phyloP scores from a whole-genome alignment of 164 flowering plant species.

The Vitis amurensis region DNA sequence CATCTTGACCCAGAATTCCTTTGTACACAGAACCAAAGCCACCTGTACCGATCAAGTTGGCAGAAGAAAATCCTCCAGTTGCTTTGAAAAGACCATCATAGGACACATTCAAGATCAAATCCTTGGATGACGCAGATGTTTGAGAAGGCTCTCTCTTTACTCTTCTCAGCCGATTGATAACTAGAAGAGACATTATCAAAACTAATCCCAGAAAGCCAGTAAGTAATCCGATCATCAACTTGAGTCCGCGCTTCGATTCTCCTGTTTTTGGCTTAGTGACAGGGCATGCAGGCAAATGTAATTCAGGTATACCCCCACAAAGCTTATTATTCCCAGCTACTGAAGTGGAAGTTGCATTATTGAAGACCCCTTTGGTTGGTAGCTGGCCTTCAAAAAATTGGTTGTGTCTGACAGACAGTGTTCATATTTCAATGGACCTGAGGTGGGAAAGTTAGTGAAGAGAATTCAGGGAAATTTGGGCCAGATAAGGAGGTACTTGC shows the following conservation, averaged over 20 bases:
- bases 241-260: background rate
- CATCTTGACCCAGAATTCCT: constrained; percentile 4
- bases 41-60: constrained; percentile 18
- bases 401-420: no score
- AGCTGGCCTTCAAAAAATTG: constrained; percentile 21
- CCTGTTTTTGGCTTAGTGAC: background rate
- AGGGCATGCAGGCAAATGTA: constrained; percentile 12
- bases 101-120: background rate
- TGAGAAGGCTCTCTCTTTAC: background rate
- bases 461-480: no score
- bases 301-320: constrained; percentile 15
- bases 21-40: constrained; percentile 20
- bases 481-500: no score
- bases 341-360: constrained; percentile 9
- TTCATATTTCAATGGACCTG: no score
- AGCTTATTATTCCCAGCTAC: constrained; percentile 14
- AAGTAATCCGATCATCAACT: background rate
- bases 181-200: background rate
- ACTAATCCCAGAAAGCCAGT: background rate
- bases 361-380: constrained; percentile 17
- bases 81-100: background rate
- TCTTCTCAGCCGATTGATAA: background rate
- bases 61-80: constrained; percentile 19
- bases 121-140: background rate
- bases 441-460: no score